Conservation (phyloP, 73 alveolate species). For the Tetrahymena borealis region DNA sequence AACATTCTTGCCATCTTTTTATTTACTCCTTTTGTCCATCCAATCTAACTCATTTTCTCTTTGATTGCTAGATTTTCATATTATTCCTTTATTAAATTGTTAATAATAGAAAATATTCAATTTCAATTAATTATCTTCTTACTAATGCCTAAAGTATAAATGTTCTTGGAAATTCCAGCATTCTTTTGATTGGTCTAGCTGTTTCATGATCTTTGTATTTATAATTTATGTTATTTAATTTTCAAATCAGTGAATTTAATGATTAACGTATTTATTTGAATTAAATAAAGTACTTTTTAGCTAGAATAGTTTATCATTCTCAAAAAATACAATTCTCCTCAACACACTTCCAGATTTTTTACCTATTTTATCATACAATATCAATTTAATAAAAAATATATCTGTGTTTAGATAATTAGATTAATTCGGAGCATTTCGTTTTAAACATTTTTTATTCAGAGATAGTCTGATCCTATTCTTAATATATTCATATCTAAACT, state of each 20-base stretch:
- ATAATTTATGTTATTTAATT: neutral
- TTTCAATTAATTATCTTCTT: neutral
- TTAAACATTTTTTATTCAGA: too few relatives aligned
- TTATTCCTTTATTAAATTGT: neutral
- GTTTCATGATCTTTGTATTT: neutral
- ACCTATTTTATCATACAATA: neutral
- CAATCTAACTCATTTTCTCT: neutral
- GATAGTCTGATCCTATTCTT: too few relatives aligned
- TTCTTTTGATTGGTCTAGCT: neutral
- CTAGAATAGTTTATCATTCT: neutral
- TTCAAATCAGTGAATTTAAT: neutral
- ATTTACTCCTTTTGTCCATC: neutral
- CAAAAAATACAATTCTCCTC: neutral
- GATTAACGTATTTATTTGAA: neutral
- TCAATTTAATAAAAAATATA: neutral
- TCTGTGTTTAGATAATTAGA: too few relatives aligned
- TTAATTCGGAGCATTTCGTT: too few relatives aligned
- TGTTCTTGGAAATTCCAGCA: neutral
- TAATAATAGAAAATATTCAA: neutral
- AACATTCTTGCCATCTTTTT: neutral
- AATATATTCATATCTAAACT: too few relatives aligned
- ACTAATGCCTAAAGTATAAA: neutral
- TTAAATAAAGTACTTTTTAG: neutral
- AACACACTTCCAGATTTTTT: neutral
- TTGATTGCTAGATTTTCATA: neutral